Evolutionary conservation across 2,329 filamentous ascomycete species (phyloP), one percentile per base, ranked within the genome.

Genomic region (Alternaria sp.): DNA sequence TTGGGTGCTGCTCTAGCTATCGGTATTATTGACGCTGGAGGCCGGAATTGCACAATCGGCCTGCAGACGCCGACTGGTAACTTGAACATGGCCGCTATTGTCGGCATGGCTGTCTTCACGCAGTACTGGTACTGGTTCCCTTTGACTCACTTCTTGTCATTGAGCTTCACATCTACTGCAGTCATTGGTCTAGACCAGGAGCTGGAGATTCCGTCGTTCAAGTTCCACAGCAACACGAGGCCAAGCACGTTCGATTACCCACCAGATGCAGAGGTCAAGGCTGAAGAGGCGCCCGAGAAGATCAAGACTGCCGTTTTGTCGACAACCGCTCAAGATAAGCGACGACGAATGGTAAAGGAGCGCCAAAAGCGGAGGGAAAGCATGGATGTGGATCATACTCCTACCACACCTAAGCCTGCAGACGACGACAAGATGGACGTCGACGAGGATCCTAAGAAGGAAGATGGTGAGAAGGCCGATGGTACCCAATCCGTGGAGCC

Each of bases 41-140:
- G 95, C 51, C 91, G 96, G 62, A 99, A 99, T 82, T 99, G 95
- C 85, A 97, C 95, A 18, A 98, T 99, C 70, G 94, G 94, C 30
- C 86, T 99, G 39, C 95, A 99, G 80, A 99, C 95, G 1, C 95
- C 97, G 81, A 97, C 94, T 0, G 96, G 96, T 66, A 99, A 97
- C 77, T 88, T 99, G 68, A 98, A 99, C 84, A 97, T 99, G 94
- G 89, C 94, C 18, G 96, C 93, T 63, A 96, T 99, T 68, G 94
- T 99, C 18, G 96, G 95, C 69, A 97, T 97, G 89, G 94, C 93
- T 28, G 91, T 99, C 54, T 99, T 99, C 81, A 96, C 94, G 8
- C 95, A 99, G 79, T 99, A 99, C 84, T 99, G 95, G 95, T 99
- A 99, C 84, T 99, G 95, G 95, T 99, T 99, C 87, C 95, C 95